Percentiles rank a stretch among this genome's conserved stretches.
These are phyloP conservation scores for Monilinia fructigena DNA, from an alignment of 2,329 filamentous ascomycete species.

Conservation along the genomic window DNA sequence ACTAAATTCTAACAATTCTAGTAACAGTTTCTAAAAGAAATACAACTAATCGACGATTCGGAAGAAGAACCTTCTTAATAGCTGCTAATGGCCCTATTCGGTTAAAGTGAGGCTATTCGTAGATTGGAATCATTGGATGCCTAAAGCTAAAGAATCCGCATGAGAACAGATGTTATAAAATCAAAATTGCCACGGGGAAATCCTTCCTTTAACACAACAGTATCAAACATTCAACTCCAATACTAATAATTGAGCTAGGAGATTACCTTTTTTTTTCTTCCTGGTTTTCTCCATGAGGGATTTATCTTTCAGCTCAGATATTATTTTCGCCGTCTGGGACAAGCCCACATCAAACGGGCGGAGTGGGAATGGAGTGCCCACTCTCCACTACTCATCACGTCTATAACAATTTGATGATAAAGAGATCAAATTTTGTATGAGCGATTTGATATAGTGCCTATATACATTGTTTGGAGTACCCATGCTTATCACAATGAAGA, in stretches of 20 bases:
- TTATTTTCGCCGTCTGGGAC: not conserved
- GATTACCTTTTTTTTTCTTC: too few relatives aligned
- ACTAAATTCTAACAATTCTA: too few relatives aligned
- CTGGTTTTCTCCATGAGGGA: slow-evolving; percentile 9
- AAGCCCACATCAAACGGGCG: not conserved
- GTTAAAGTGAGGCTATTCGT: too few relatives aligned
- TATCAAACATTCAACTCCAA: not conserved
- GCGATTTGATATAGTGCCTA: slow-evolving; percentile 14
- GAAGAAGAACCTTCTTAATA: too few relatives aligned
- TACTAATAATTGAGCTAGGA: not conserved
- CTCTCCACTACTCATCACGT: not conserved
- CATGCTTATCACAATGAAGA: not conserved
- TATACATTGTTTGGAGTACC: not conserved
- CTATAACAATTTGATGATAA: not conserved
- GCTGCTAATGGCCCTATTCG: too few relatives aligned
- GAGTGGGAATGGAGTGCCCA: not conserved
- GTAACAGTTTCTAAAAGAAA: too few relatives aligned
- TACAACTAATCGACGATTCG: too few relatives aligned
- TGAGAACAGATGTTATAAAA: too few relatives aligned
- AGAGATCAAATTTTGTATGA: slow-evolving; percentile 11
- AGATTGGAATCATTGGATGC: too few relatives aligned
- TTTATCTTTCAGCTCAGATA: slow-evolving; percentile 10
- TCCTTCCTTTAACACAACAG: not conserved
- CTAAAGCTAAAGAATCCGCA: not conserved
- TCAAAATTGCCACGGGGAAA: not conserved